Base-by-base conservation (phyloP, 176 grass and related monocot genomes). In the Olyra latifolia region DNA sequence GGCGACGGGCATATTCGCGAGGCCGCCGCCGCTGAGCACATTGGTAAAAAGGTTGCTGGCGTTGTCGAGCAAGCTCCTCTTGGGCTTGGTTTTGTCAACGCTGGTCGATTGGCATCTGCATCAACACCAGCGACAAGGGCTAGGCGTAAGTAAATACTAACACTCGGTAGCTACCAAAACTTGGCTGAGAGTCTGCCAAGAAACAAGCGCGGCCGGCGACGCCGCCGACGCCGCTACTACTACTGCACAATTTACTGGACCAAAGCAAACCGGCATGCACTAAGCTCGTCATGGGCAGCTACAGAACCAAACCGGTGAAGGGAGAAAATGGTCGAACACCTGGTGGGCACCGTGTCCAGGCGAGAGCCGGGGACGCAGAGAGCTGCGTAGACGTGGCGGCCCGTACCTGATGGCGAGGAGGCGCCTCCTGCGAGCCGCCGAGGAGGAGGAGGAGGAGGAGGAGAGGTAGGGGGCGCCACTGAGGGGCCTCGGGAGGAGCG, bases 11-110 rank as follows among this genome's bases (percentile, higher is more conserved):
- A 98, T 95, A 28, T 80, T 38, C 72, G 84, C 79, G 50, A 95
- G 77, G 80, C 62, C 78, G 64, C 90, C 83, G 1, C 95, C 92
- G 40, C 86, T 92, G 24, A 98, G 81, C 12, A 95, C 80, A 85
- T 95, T 98, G 29, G 95, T 98, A 23, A 98, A 90, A 74, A 98
- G 83, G 80, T 95, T 98, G 74, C 95, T 95, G 45, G 92, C 90
- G 30, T 88, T 98, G 86, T 98, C 92, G 17, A 98, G 62, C 28
- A 98, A 44, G 70, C 87, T 91, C 81, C 90, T 88, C 71, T 91
- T 91, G 0, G 78, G 59, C 79, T 93, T 93, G 39, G 89, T 72
- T 27, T 95, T 94, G 57, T 98, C 92, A 10, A 89, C 71, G 56
- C 86, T 87, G n/a, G 88, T 85, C 16, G 90, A 95, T 39, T 95